phyloP scores from a whole-genome alignment of 2,329 filamentous ascomycete species.

The Ceratocystis variospora region DNA sequence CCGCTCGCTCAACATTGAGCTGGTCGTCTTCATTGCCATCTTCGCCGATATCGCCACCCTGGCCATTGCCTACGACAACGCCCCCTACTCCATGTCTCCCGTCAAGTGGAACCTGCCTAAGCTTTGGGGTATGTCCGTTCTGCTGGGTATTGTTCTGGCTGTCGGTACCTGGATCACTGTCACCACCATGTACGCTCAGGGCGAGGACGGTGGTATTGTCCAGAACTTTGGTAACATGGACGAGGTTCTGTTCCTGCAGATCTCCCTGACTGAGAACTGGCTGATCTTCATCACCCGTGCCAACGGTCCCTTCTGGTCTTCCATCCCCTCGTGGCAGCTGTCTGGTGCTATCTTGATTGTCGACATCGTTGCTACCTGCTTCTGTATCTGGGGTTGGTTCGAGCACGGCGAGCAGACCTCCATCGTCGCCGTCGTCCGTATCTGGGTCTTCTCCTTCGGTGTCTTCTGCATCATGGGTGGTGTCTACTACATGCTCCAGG shows the following conservation, averaged over 20 bases:
- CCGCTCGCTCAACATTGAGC: constrained; percentile 66
- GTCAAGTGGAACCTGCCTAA: constrained; percentile 90
- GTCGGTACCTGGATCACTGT: constrained; percentile 79
- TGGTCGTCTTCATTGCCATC: constrained; percentile 89
- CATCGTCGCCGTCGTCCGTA: constrained; percentile 72
- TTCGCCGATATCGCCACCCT: constrained; percentile 87
- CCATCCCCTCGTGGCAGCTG: constrained; percentile 75
- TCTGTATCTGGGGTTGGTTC: constrained; percentile 78
- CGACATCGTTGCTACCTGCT: constrained; percentile 71
- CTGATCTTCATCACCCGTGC: constrained; percentile 92
- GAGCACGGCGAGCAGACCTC: constrained; percentile 48
- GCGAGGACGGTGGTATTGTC: constrained; percentile 65
- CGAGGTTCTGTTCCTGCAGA: constrained; percentile 74
- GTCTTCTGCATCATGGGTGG: constrained; percentile 73
- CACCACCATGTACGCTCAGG: constrained; percentile 60
- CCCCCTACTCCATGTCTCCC: constrained; percentile 68
- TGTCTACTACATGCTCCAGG: constrained; percentile 63
- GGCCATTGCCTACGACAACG: constrained; percentile 87
- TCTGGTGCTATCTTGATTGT: constrained; percentile 64
- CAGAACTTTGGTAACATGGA: constrained; percentile 78
- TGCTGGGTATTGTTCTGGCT: constrained; percentile 69
- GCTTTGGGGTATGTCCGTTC: constrained; percentile 82
- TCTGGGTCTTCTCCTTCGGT: constrained; percentile 86
- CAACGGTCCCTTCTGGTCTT: constrained; percentile 86
- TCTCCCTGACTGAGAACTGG: constrained; percentile 88